Base-by-base conservation (phyloP, 31 red algal genomes). In the Porphyra umbilicalis region DNA sequence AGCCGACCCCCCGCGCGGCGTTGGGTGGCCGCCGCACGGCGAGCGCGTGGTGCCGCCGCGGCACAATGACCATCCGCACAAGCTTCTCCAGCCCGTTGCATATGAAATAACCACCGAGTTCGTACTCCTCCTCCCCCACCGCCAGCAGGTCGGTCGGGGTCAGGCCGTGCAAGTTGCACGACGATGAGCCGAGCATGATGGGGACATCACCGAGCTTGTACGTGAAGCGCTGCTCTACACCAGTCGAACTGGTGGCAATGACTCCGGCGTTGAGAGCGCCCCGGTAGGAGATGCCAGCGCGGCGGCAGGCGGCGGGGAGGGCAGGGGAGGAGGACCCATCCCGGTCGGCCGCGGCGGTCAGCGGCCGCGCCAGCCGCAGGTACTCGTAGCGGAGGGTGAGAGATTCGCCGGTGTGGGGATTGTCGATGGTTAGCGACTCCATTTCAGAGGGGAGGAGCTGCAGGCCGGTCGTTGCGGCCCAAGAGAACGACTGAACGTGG, bases 71-170 rank as follows among this genome's bases (percentile, higher is more conserved):
- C 76, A 96, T 81, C 16, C 97, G 91, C 15, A 99, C 35, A 37
- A 96, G 79, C 80, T 90, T 92, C 77, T 99, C 97, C 25, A 89
- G 77, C 18, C 97, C 97, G 83, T 96, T 99, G 78, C 88, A 80
- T 9, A 99, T 84, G 42, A 99, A 99, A 42, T 80, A 86, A 8
- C 94, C 94, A 32, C 92, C 88, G 4, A 79, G 79, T 75, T 96
- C 97, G 68, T 89, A 96, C 82, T 96, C 93, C 78, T 99, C 97
- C 80, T 99, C 97, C 75, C 87, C 86, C 20, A 85, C 76, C 10
- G 77, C 57, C 1, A 89, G 33, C 39, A 95, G 83, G 29, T 99
- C 85, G 35, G 35, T 44, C 9, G 88, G 82, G 32, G 83, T 38
- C 25, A 86, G 84, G n/a, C 83, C 88, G 9, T 76, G 33, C 9